phyloP scores from a whole-genome alignment of 352 stramenopile genomes.

The Globisporangium middletonii region DNA sequence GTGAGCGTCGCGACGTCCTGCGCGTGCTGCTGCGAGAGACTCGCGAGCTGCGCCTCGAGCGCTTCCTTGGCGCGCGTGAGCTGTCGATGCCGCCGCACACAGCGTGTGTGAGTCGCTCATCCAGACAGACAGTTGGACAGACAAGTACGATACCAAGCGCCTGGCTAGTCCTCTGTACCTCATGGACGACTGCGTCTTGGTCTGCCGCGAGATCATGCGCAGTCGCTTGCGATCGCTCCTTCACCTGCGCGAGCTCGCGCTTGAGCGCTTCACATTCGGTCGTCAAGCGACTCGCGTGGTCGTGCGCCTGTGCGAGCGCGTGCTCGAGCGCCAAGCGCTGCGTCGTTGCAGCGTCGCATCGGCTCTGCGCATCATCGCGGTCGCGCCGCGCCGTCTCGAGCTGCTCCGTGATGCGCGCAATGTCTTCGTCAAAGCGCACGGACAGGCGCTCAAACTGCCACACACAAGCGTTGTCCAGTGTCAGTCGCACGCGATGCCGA shows the following conservation, averaged over 20 bases:
- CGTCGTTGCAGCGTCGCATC: not conserved
- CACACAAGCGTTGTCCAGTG: not conserved
- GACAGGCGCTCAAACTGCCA: constrained; percentile 12
- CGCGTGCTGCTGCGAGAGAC: not conserved
- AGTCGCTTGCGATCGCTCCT: constrained; percentile 14
- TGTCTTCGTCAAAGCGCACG: constrained; percentile 13
- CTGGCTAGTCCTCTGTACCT: constrained; percentile 6
- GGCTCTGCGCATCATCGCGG: not conserved
- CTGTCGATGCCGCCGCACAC: not conserved
- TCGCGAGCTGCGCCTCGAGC: not conserved
- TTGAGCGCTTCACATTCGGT: constrained; percentile 1
- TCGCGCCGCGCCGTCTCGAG: constrained; percentile 10
- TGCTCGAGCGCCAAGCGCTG: not conserved
- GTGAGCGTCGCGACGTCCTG: constrained; percentile 1
- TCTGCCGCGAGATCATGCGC: not conserved
- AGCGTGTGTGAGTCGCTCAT: no score
- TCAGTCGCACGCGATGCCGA: no score
- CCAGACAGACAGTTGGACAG: no score
- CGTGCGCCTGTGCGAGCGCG: not conserved
- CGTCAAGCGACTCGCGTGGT: not conserved
- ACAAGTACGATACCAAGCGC: no score
- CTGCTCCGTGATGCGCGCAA: constrained; percentile 11
- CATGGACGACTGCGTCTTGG: constrained; percentile 1
- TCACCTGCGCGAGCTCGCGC: constrained; percentile 12
- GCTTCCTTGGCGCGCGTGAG: constrained; percentile 7